Evolutionary conservation across 495 filamentous ascomycete species (phyloP).

Genomic region (Tuber aestivum): DNA sequence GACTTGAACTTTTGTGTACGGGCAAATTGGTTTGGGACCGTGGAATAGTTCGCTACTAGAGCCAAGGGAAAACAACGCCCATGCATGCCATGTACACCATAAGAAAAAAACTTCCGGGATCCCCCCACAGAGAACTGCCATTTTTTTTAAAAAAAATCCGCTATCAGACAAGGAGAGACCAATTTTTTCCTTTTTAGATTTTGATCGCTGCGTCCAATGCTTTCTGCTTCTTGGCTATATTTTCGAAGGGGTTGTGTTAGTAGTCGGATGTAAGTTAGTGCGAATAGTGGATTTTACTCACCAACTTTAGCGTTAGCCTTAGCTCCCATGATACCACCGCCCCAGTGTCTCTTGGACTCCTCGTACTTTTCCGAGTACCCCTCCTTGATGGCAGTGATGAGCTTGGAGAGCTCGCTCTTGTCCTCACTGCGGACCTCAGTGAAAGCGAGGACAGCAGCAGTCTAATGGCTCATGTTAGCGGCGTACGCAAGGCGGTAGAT

Average conservation of each 20-base stretch:
- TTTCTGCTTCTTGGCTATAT: constrained; percentile 78
- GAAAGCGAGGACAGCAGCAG: constrained; percentile 88
- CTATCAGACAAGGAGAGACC: not conserved
- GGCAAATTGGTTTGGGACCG: not conserved
- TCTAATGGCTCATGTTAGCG: constrained; percentile 53
- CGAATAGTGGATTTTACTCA: constrained; percentile 8
- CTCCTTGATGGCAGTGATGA: constrained; percentile 94
- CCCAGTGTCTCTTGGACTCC: constrained; percentile 89
- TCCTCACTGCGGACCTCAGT: constrained; percentile 96
- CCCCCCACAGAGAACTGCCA: not conserved
- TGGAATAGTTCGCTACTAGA: not conserved
- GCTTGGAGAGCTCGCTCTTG: constrained; percentile 94
- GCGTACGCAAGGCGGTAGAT: not conserved
- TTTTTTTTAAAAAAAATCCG: not conserved
- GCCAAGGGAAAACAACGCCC: not conserved
- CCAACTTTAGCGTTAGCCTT: constrained; percentile 89
- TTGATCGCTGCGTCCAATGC: constrained; percentile 87
- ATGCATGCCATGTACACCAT: not conserved
- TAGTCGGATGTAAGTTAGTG: not conserved
- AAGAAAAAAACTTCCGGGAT: not conserved
- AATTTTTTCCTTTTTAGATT: constrained; percentile 62
- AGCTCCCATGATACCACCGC: constrained; percentile 98
- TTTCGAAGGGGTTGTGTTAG: constrained; percentile 14
- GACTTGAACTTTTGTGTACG: not conserved
- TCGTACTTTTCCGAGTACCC: constrained; percentile 95